Percentiles rank a stretch among this genome's conserved stretches.
These are phyloP conservation scores for Sporopachydermia quercuum DNA, from an alignment of 805 yeast genomes.

Conservation along the genomic window DNA sequence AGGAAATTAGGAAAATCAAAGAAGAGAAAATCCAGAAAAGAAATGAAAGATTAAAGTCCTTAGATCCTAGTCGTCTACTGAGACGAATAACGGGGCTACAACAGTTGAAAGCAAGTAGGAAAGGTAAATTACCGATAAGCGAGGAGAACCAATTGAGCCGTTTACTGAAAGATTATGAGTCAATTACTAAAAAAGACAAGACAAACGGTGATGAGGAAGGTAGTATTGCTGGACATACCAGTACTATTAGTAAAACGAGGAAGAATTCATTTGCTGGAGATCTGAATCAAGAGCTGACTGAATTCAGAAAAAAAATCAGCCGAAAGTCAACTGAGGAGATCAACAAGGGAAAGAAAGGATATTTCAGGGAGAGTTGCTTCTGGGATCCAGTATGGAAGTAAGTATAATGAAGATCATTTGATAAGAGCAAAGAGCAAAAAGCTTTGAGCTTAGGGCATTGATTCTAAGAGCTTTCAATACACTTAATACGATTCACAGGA, in stretches of 20 bases:
- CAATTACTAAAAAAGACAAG: conserved; percentile 9
- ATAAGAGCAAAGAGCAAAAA: too few relatives aligned
- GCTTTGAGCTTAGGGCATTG: too few relatives aligned
- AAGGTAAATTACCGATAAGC: conserved; percentile 22
- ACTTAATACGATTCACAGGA: too few relatives aligned
- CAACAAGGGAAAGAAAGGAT: conserved; percentile 13
- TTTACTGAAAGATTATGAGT: conserved; percentile 27
- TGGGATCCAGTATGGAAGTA: conserved; percentile 51
- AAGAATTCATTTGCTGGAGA: neutral
- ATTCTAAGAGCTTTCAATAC: too few relatives aligned
- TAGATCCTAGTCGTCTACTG: conserved; percentile 13
- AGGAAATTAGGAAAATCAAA: conserved; percentile 15
- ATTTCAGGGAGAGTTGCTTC: conserved; percentile 29
- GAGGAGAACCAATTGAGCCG: conserved; percentile 21
- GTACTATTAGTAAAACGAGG: too few relatives aligned
- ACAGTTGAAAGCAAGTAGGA: conserved; percentile 15
- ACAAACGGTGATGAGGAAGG: neutral
- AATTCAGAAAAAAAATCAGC: neutral
- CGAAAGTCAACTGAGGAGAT: conserved; percentile 14
- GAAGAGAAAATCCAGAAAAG: conserved; percentile 12
- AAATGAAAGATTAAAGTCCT: conserved; percentile 13
- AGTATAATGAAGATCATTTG: neutral
- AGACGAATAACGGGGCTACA: conserved; percentile 14
- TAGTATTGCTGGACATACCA: too few relatives aligned
- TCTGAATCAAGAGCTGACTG: neutral